Evolutionary conservation across 1,284 basidiomycete species (phyloP).

Genomic region (Lignosus rhinocerotis): DNA sequence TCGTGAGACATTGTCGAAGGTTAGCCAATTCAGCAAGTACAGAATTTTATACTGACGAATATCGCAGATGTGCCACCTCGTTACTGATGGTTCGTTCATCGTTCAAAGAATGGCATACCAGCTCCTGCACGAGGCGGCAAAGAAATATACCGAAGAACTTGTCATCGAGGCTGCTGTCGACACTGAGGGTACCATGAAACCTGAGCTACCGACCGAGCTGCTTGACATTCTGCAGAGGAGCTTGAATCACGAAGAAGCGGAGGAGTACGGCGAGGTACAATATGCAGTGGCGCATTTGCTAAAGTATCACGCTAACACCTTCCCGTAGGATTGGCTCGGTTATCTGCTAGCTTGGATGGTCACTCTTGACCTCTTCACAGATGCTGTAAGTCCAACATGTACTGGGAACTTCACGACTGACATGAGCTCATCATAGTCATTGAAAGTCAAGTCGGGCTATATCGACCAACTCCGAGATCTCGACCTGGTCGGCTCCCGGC

Average conservation of each 20-base stretch:
- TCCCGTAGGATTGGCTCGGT: slow-evolving; percentile 50
- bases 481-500: slow-evolving; percentile 60
- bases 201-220: slow-evolving; percentile 66
- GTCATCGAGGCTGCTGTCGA: slow-evolving; percentile 87
- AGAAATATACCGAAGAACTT: slow-evolving; percentile 72
- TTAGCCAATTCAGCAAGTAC: slow-evolving; percentile 30
- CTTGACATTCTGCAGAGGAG: slow-evolving; percentile 60
- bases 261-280: slow-evolving; percentile 39
- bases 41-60: not conserved
- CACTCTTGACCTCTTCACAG: slow-evolving; percentile 82
- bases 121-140: slow-evolving; percentile 63
- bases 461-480: slow-evolving; percentile 81
- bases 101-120: slow-evolving; percentile 75
- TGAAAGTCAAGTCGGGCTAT: slow-evolving; percentile 80
- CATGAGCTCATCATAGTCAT: slow-evolving; percentile 53
- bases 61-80: slow-evolving; percentile 70
- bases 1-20: slow-evolving; percentile 64
- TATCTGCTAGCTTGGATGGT: slow-evolving; percentile 91
- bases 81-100: slow-evolving; percentile 63
- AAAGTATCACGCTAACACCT: not conserved
- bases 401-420: not conserved
- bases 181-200: slow-evolving; percentile 48
- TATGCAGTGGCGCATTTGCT: not conserved
- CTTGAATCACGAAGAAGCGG: slow-evolving; percentile 41
- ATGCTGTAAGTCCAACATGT: slow-evolving; percentile 62